Conservation (phyloP, 129 eudicot genomes). For the Tagetes erecta region DNA sequence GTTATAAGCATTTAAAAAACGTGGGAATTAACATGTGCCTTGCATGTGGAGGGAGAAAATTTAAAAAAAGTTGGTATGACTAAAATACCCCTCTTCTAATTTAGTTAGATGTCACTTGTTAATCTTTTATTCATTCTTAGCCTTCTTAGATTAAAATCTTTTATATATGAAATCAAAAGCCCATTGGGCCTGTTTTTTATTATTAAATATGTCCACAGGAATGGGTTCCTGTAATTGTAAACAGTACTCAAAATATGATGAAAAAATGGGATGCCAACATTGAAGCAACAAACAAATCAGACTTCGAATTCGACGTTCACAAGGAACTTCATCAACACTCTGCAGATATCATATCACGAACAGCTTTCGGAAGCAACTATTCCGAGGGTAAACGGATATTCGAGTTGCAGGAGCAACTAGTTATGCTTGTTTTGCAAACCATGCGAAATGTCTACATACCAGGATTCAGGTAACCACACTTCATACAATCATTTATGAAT, state of each 20-base stretch:
- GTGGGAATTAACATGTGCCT: too few species aligned
- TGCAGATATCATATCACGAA: conserved; percentile 75
- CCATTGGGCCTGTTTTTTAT: not conserved
- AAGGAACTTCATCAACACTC: conserved; percentile 66
- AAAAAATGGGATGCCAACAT: conserved; percentile 56
- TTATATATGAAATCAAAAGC: not conserved
- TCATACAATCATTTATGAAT: too few species aligned
- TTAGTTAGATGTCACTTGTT: too few species aligned
- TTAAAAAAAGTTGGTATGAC: too few species aligned
- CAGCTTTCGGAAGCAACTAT: conserved; percentile 84
- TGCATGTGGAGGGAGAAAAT: too few species aligned
- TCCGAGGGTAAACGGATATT: conserved; percentile 73
- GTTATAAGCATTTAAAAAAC: too few species aligned
- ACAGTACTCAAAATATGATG: conserved; percentile 55
- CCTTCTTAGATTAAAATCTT: too few species aligned
- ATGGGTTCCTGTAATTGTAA: conserved; percentile 84
- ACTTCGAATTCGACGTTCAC: conserved; percentile 66
- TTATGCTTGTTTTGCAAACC: conserved; percentile 55
- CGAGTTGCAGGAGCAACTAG: conserved; percentile 74
- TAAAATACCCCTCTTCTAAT: too few species aligned
- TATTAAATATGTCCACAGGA: conserved; percentile 36
- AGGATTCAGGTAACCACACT: conserved; percentile 58
- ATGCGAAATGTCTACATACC: conserved; percentile 73
- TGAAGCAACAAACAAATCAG: conserved; percentile 29
- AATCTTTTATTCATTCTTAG: too few species aligned